Base-by-base conservation (phyloP, 805 yeast species). In the Hanseniaspora opuntiae region DNA sequence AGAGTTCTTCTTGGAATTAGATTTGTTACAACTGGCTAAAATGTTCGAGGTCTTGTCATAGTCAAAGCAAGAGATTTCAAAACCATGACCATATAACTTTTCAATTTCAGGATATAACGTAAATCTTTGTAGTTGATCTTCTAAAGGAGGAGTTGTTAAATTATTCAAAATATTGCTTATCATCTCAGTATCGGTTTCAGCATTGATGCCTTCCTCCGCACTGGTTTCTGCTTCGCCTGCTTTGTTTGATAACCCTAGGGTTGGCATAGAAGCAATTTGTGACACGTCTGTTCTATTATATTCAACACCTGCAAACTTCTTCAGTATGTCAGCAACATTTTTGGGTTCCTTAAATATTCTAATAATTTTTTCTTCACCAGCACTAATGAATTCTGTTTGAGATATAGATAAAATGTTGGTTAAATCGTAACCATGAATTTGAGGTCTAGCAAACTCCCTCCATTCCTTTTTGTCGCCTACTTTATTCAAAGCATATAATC, bases 381-480 rank as follows among this genome's bases (percentile, higher is more conserved):
- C 97, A 52, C 96, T 86, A 3, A 89, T 84, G 69, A 86, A 90
- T 58, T 76, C 71, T 0, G 84, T 72, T 48, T 72, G 67, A 17
- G 76, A 67, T 14, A 93, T 66, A 12, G 83, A 73, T 38, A 81
- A 78, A 8, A 85, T 71, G 59, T 95, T 81, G 38, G 86, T 74
- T 97, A 93, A 88, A 63, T 93, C 97, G 64, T 87, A 93, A 9
- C 99, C 99, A 66, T 93, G 99, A 58, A 93, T 93, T 66, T 93
- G 99, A 0, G 98, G 97, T 60, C 99, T 77, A 1, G 96, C 86
- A 66, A 93, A 82, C 65, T 93, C 99, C 63, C 82, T 83, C 95
- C 96, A 88, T 1, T 81, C 71, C 0, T 58, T 54, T 46, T 73
- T 66, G 17, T 52, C 54, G 20, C 62, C 55, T 2, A 68, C 71